A percentile compares a stretch with the other conserved stretches of the same genome.
Conservation (phyloP, 2,329 filamentous ascomycete genomes). For the Teratosphaeria destructans region DNA sequence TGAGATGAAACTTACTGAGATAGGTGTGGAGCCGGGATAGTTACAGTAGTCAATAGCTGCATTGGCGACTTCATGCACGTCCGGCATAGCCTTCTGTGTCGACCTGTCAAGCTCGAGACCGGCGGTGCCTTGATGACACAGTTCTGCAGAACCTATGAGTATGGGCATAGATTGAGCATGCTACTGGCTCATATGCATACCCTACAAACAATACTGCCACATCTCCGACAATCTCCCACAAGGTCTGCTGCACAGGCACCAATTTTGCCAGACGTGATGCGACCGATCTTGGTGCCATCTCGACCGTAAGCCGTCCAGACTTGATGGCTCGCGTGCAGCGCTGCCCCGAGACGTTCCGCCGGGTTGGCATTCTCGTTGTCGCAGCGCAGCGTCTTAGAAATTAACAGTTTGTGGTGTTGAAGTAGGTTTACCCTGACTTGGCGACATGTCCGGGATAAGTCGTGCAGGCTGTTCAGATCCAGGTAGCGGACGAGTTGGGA, state of each 20-base stretch:
- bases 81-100: slow-evolving; percentile 72
- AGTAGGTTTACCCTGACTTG: slow-evolving; percentile 68
- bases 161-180: neutral
- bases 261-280: slow-evolving; percentile 54
- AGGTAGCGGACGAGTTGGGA: slow-evolving; percentile 64
- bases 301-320: slow-evolving; percentile 14
- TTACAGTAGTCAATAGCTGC: slow-evolving; percentile 33
- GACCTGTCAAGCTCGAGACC: slow-evolving; percentile 53
- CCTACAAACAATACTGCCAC: slow-evolving; percentile 67
- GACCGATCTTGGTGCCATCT: slow-evolving; percentile 23
- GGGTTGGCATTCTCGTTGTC: slow-evolving; percentile 53
- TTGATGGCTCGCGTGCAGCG: slow-evolving; percentile 19
- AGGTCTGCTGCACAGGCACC: slow-evolving; percentile 77
- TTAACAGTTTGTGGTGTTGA: slow-evolving; percentile 64
- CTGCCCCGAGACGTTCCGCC: slow-evolving; percentile 42
- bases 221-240: slow-evolving; percentile 73
- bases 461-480: slow-evolving; percentile 79
- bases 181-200: slow-evolving; percentile 37
- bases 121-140: slow-evolving; percentile 78
- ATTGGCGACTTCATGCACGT: slow-evolving; percentile 66
- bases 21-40: neutral
- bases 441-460: slow-evolving; percentile 71
- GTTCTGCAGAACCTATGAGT: slow-evolving; percentile 48
- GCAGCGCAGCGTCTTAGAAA: slow-evolving; percentile 69
- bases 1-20: neutral